Evolutionary conservation across 2,329 filamentous ascomycete species (phyloP).

Genomic region (Alternaria atra): DNA sequence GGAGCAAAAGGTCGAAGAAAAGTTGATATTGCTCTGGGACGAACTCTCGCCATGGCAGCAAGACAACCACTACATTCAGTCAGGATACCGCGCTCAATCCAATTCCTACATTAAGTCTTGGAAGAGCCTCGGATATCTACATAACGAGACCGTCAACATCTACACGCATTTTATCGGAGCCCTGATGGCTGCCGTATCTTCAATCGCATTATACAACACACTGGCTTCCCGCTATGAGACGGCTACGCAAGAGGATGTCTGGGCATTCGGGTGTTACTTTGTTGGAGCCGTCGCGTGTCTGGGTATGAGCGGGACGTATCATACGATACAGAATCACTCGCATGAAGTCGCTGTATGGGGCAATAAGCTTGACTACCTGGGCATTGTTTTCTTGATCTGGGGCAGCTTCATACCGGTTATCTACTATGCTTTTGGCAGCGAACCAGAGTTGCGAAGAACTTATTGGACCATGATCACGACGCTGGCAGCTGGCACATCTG

Average conservation of each 20-base stretch:
- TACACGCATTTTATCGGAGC: slow-evolving; percentile 69
- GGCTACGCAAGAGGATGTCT: slow-evolving; percentile 47
- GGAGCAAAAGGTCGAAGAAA: slow-evolving; percentile 53
- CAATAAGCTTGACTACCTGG: slow-evolving; percentile 93
- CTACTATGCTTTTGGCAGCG: slow-evolving; percentile 67
- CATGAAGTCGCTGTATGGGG: slow-evolving; percentile 79
- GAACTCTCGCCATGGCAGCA: slow-evolving; percentile 57
- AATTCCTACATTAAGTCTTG: slow-evolving; percentile 68
- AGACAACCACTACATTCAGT: slow-evolving; percentile 75
- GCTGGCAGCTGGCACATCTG: slow-evolving; percentile 78
- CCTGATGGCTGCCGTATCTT: slow-evolving; percentile 31
- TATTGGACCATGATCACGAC: slow-evolving; percentile 84
- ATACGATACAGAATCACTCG: slow-evolving; percentile 87
- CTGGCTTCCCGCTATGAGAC: slow-evolving; percentile 46
- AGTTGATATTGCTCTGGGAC: slow-evolving; percentile 58
- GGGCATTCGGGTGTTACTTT: slow-evolving; percentile 52
- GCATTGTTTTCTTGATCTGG: slow-evolving; percentile 90
- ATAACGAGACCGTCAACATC: slow-evolving; percentile 77
- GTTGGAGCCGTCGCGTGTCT: slow-evolving; percentile 55
- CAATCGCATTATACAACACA: slow-evolving; percentile 31
- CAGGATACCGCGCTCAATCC: slow-evolving; percentile 71
- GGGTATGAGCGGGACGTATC: slow-evolving; percentile 72
- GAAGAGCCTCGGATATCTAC: slow-evolving; percentile 67
- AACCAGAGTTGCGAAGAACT: slow-evolving; percentile 68
- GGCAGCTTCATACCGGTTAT: slow-evolving; percentile 90